phyloP scores from a whole-genome alignment of 805 yeast species.

The Kazachstania bromeliacearum region DNA sequence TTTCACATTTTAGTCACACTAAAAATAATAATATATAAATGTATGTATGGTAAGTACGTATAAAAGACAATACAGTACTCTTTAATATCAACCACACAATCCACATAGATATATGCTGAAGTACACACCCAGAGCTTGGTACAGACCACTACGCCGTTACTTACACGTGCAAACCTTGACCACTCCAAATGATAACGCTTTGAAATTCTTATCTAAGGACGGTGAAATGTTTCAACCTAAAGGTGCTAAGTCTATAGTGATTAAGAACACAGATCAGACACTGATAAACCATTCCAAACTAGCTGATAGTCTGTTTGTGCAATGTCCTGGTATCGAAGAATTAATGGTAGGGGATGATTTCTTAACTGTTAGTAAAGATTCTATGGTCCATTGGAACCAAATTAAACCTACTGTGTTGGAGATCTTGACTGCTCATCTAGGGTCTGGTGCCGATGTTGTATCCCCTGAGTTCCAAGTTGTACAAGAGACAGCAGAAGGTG shows the following conservation, averaged over 20 bases:
- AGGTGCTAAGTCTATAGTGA: slow-evolving; percentile 27
- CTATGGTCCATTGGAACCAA: slow-evolving; percentile 60
- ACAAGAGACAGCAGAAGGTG: slow-evolving; percentile 31
- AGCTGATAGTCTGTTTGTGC: slow-evolving; percentile 46
- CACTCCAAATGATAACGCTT: slow-evolving; percentile 70
- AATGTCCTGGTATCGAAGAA: slow-evolving; percentile 47
- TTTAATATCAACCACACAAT: slow-evolving; percentile 8
- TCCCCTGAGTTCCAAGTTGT: slow-evolving; percentile 23
- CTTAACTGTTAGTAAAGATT: slow-evolving; percentile 61
- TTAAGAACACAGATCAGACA: slow-evolving; percentile 26
- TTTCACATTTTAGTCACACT: no score
- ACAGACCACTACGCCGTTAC: no score
- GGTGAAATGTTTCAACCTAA: slow-evolving; percentile 27
- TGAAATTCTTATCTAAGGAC: slow-evolving; percentile 45
- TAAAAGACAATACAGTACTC: no score
- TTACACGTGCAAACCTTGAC: slow-evolving; percentile 37
- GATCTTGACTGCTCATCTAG: slow-evolving; percentile 22
- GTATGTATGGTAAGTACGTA: no score
- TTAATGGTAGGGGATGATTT: slow-evolving; percentile 69
- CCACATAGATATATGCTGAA: no score
- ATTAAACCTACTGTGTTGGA: slow-evolving; percentile 53
- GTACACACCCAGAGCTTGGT: no score
- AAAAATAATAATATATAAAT: no score
- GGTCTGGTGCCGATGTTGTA: slow-evolving; percentile 22
- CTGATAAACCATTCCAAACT: slow-evolving; percentile 45